These are phyloP conservation scores for Neurospora discreta DNA, from an alignment of 495 filamentous ascomycete species.

Conservation along the genomic window DNA sequence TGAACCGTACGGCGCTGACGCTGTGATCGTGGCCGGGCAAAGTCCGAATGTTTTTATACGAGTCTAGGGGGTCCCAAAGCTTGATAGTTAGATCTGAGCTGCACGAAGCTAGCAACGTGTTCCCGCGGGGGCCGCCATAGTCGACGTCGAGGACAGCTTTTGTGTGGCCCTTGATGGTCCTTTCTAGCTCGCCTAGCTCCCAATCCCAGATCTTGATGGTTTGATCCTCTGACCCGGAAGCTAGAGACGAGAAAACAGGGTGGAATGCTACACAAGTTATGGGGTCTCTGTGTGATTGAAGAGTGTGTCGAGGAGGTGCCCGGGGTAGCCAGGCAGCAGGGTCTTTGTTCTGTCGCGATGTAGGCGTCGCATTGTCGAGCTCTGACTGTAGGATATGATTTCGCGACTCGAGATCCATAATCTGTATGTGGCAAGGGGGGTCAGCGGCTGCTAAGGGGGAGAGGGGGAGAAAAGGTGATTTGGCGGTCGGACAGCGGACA, in stretches of 20 bases:
- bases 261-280: slow-evolving; percentile 92
- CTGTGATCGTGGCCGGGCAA: slow-evolving; percentile 89
- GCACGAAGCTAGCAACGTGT: slow-evolving; percentile 81
- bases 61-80: slow-evolving; percentile 86
- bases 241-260: slow-evolving; percentile 81
- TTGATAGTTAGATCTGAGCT: slow-evolving; percentile 90
- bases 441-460: neutral
- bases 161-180: slow-evolving; percentile 88
- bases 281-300: slow-evolving; percentile 73
- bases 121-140: slow-evolving; percentile 79
- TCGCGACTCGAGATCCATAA: slow-evolving; percentile 83
- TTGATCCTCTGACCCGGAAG: slow-evolving; percentile 80
- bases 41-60: slow-evolving; percentile 93
- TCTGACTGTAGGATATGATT: slow-evolving; percentile 64
- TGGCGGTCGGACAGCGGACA: neutral
- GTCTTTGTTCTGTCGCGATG: slow-evolving; percentile 71
- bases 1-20: slow-evolving; percentile 78
- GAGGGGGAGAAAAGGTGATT: neutral
- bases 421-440: slow-evolving; percentile 37
- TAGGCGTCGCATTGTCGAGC: slow-evolving; percentile 75
- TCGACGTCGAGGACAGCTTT: slow-evolving; percentile 84
- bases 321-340: slow-evolving; percentile 79
- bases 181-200: slow-evolving; percentile 87
- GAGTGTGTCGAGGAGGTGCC: slow-evolving; percentile 65
- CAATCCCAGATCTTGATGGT: slow-evolving; percentile 97